Conservation (phyloP, 352 stramenopile species). For the Pythium guiyangense region DNA sequence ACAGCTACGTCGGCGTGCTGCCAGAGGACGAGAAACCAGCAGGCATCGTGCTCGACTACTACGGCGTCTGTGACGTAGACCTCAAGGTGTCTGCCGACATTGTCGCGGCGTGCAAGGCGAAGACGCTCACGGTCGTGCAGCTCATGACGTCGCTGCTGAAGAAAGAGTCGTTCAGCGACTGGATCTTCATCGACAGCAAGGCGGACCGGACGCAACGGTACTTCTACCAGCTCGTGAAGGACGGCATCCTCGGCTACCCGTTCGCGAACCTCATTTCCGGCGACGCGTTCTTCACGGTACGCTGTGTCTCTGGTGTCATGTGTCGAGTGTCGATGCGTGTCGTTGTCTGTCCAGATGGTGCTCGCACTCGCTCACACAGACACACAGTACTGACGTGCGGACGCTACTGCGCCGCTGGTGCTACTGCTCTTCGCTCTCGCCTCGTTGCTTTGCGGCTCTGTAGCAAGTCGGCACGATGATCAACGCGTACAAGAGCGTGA, state of each 20-base stretch:
- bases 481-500: slow-evolving; percentile 30
- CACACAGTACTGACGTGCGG: no score
- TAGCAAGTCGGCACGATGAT: slow-evolving; percentile 30
- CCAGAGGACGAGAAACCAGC: slow-evolving; percentile 19
- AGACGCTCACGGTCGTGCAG: slow-evolving; percentile 24
- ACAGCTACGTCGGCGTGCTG: slow-evolving; percentile 43
- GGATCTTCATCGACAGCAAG: slow-evolving; percentile 63
- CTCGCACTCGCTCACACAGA: no score
- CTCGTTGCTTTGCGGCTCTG: no score
- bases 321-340: no score
- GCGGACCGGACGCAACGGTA: slow-evolving; percentile 48
- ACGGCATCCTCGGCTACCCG: slow-evolving; percentile 47
- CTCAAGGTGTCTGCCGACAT: slow-evolving; percentile 15
- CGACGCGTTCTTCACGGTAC: slow-evolving; percentile 27
- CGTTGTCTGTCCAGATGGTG: no score
- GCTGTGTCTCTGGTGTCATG: no score
- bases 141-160: slow-evolving; percentile 38
- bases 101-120: slow-evolving; percentile 18
- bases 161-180: slow-evolving; percentile 30
- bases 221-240: slow-evolving; percentile 53
- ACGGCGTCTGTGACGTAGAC: slow-evolving; percentile 23
- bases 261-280: slow-evolving; percentile 48
- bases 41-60: slow-evolving; percentile 27
- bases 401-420: no score
- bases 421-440: no score